Conservation (phyloP, 768 basidiomycete species). For the Hericium erinaceus region DNA sequence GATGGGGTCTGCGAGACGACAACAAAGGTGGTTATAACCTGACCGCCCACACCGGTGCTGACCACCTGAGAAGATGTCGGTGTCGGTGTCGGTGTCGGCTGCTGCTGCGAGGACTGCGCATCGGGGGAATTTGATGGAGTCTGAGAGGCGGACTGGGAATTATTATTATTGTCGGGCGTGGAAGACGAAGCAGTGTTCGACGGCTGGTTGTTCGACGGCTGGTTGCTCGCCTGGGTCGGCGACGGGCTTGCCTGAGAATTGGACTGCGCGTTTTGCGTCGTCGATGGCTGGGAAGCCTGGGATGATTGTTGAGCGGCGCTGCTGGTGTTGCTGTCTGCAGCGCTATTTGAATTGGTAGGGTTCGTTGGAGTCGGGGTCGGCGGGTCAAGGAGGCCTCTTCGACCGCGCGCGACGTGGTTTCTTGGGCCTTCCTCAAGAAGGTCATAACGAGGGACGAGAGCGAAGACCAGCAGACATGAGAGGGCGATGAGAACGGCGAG, state of each 20-base stretch:
- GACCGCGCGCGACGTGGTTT: slow-evolving; percentile 13
- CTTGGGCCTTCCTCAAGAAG: slow-evolving; percentile 8
- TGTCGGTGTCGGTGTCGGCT: slow-evolving; percentile 2
- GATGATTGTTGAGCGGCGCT: neutral
- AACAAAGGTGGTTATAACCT: slow-evolving; percentile 19
- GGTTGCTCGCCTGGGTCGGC: slow-evolving; percentile 5
- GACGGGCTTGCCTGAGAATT: slow-evolving; percentile 4
- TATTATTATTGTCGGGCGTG: neutral
- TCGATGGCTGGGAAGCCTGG: neutral
- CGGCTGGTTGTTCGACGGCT: neutral
- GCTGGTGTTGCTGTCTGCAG: neutral
- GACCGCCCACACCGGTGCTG: slow-evolving; percentile 24
- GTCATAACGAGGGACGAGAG: slow-evolving; percentile 16
- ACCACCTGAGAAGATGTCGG: slow-evolving; percentile 10
- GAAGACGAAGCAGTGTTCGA: neutral
- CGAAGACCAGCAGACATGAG: slow-evolving; percentile 20
- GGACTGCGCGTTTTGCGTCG: neutral
- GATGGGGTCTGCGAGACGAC: slow-evolving; percentile 1
- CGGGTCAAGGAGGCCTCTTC: neutral
- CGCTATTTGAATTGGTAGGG: neutral
- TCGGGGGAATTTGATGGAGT: neutral
- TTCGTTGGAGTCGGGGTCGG: neutral
- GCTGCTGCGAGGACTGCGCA: neutral
- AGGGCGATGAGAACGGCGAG: slow-evolving; percentile 22
- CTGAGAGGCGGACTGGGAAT: neutral